Percentiles rank a stretch among this genome's conserved stretches.
These are phyloP conservation scores for Globisporangium barbulae DNA, from an alignment of 352 stramenopile species.

Conservation along the genomic window DNA sequence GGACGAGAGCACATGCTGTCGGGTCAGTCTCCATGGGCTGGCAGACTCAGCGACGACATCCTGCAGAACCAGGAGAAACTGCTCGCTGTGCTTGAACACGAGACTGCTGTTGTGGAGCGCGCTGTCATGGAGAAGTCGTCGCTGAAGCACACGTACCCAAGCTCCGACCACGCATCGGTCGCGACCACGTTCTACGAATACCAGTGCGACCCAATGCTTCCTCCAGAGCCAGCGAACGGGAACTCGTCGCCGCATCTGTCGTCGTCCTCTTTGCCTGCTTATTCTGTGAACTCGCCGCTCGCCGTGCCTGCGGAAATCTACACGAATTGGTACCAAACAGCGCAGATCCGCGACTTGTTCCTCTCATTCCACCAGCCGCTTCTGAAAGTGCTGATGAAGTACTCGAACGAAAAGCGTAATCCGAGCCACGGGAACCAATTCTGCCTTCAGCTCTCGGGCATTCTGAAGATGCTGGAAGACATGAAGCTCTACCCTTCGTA, in stretches of 20 bases:
- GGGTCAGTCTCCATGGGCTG: conserved; percentile 39
- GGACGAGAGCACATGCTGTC: conserved; percentile 14
- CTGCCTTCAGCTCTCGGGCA: conserved; percentile 32
- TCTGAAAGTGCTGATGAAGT: conserved; percentile 50
- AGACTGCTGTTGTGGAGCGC: conserved; percentile 72
- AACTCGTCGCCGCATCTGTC: not conserved
- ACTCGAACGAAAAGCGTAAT: conserved; percentile 44
- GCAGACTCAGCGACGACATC: conserved; percentile 73
- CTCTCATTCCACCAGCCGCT: conserved; percentile 47
- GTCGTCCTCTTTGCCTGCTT: not conserved
- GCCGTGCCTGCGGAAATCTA: conserved; percentile 23
- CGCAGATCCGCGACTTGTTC: conserved; percentile 66
- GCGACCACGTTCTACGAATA: conserved; percentile 54
- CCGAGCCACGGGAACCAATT: conserved; percentile 41
- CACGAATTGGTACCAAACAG: conserved; percentile 43
- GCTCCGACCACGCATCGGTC: conserved; percentile 22
- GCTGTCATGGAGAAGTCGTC: conserved; percentile 80
- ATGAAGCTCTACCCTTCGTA: conserved; percentile 57
- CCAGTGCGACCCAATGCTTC: conserved; percentile 55
- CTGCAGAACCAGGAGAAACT: conserved; percentile 81
- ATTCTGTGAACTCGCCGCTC: not conserved
- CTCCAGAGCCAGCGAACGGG: conserved; percentile 23
- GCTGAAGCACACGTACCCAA: conserved; percentile 62
- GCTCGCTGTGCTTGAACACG: conserved; percentile 69
- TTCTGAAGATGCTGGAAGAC: conserved; percentile 56